Base-by-base conservation (phyloP, 805 yeast genomes). In the Kluyveromyces nonfermentans region DNA sequence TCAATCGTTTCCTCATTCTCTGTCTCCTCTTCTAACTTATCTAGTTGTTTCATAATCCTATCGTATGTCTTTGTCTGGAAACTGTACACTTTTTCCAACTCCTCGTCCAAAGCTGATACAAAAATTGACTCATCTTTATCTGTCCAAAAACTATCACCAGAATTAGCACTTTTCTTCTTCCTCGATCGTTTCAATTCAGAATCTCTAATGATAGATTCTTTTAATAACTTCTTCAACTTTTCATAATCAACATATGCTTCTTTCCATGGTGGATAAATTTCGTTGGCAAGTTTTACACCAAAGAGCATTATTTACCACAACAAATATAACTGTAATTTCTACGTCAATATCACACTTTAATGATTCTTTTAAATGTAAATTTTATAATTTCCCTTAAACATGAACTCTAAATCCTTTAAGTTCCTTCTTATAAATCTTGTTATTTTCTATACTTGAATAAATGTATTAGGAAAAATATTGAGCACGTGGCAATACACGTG, bases 181-280 rank as follows among this genome's bases (percentile, higher is more conserved):
- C 46, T 43, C 3, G 41, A 46, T 33, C 48, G 45, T 20, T 50
- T 48, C 33, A 46, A 42, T 20, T 46, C 48, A 51, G 40, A 21
- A 31, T 47, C 42, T 15, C 57, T 60, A 35, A 74, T 68, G 14
- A 79, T 76, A 41, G 77, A 80, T 58, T 85, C 94, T 60, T 82
- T 84, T 54, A 85, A 64, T 28, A 82, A 65, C 52, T 74, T 77
- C 63, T 84, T 84, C 57, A 85, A 65, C 33, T 65, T 65, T 52
- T 75, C 84, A 59, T 85, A 85, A 57, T 76, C 69, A 47, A 85
- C 72, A 59, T 84, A 85, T 56, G 78, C 72, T 28, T 73, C 75
- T 61, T 77, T 82, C 98, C 98, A 90, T 1, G 97, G 95, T 37
- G 79, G 78, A 64, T 84, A 87, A 31, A 78, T 77, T 61, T 89